These are phyloP conservation scores for Epithele typhae DNA, from an alignment of 768 basidiomycete species.

Conservation along the genomic window DNA sequence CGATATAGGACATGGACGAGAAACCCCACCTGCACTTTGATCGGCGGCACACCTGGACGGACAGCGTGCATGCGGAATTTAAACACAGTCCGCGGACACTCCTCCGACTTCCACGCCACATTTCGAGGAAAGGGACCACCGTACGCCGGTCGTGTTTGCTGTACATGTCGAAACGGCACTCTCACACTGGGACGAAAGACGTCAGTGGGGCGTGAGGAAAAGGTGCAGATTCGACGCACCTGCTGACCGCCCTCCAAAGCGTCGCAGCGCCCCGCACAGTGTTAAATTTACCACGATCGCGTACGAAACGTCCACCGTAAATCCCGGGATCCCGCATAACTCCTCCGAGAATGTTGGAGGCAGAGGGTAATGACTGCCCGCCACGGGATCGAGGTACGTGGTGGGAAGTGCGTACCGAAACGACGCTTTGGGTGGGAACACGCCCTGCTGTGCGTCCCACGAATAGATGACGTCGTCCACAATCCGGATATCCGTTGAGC, in stretches of 20 bases:
- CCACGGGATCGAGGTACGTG: slow-evolving; percentile 12
- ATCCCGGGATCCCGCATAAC: slow-evolving; percentile 21
- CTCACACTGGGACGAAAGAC: slow-evolving; percentile 7
- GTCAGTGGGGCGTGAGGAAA: not conserved
- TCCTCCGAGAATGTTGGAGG: slow-evolving; percentile 22
- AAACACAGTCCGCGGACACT: slow-evolving; percentile 20
- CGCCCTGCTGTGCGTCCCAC: slow-evolving; percentile 16
- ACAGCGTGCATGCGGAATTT: slow-evolving; percentile 12
- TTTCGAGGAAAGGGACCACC: slow-evolving; percentile 18
- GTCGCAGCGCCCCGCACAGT: slow-evolving; percentile 13
- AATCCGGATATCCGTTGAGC: slow-evolving; percentile 7
- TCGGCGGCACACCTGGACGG: not conserved
- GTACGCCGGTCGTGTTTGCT: slow-evolving; percentile 18
- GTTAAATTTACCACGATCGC: slow-evolving; percentile 19
- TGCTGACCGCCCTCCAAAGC: slow-evolving; percentile 16
- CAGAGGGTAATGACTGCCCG: slow-evolving; percentile 12
- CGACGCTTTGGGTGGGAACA: slow-evolving; percentile 19
- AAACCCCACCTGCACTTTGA: slow-evolving; percentile 2
- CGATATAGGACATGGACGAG: slow-evolving; percentile 7
- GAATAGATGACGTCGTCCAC: slow-evolving; percentile 17
- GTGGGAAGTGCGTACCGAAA: slow-evolving; percentile 22
- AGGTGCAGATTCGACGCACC: not conserved
- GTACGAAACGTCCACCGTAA: slow-evolving; percentile 21
- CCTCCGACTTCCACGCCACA: slow-evolving; percentile 5
- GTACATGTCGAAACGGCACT: slow-evolving; percentile 19